Conservation (phyloP, 2,329 filamentous ascomycete genomes). For the Trichoderma harzianum region DNA sequence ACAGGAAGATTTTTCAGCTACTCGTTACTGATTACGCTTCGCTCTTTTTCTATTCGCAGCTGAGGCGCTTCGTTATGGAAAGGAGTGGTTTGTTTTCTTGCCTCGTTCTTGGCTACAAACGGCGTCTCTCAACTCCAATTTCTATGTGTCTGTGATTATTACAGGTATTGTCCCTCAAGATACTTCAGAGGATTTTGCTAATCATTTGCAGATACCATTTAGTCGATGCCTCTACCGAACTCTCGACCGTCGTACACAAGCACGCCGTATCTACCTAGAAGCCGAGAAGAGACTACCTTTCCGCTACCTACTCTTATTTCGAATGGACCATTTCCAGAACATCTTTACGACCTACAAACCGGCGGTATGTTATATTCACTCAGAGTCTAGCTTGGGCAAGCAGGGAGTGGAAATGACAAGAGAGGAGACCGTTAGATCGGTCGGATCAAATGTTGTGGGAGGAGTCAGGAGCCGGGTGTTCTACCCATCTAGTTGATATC, state of each 20-base stretch:
- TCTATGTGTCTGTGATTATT: background rate
- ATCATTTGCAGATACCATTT: background rate
- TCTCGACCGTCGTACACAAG: background rate
- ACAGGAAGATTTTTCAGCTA: background rate
- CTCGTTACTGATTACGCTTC: background rate
- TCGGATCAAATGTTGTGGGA: background rate
- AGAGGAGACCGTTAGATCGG: background rate
- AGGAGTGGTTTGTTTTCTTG: background rate
- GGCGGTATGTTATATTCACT: background rate
- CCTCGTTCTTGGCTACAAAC: background rate
- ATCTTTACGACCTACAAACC: background rate
- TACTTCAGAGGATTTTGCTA: background rate
- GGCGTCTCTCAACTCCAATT: background rate
- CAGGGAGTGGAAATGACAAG: background rate
- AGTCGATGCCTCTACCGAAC: background rate
- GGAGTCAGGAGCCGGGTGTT: background rate
- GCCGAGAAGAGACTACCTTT: background rate
- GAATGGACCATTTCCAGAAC: background rate
- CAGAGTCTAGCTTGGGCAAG: background rate
- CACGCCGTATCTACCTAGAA: background rate
- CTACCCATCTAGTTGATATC: background rate
- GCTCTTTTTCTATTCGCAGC: background rate
- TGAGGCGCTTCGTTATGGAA: background rate
- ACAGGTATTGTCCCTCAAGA: background rate
- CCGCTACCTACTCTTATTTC: background rate